These are phyloP conservation scores for Termitomyces titanicus DNA, from an alignment of 768 basidiomycete species.

Conservation along the genomic window DNA sequence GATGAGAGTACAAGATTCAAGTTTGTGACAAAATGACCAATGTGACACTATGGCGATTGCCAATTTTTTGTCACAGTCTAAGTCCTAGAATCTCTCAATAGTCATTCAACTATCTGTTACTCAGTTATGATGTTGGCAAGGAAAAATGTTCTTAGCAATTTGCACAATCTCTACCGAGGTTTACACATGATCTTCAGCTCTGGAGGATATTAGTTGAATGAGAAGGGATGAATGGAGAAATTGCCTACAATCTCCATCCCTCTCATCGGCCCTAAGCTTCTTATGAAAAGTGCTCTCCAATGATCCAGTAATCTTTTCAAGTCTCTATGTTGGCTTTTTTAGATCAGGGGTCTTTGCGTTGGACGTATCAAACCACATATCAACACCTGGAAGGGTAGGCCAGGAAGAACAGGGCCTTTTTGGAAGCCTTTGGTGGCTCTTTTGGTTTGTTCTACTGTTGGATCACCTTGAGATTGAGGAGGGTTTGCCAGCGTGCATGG, in stretches of 20 bases:
- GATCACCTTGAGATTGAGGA: constrained; percentile 95
- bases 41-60: constrained; percentile 12
- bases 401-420: constrained; percentile 96
- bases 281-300: constrained; percentile 70
- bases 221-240: background rate
- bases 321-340: constrained; percentile 44
- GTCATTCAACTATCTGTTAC: too few relatives aligned
- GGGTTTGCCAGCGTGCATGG: constrained; percentile 91
- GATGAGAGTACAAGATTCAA: constrained; percentile 8
- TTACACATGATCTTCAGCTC: too few relatives aligned
- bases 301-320: constrained; percentile 49
- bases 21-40: constrained; percentile 6
- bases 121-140: background rate
- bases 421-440: constrained; percentile 91
- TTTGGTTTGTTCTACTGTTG: constrained; percentile 97
- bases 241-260: constrained; percentile 65
- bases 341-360: constrained; percentile 33
- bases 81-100: too few relatives aligned
- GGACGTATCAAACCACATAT: constrained; percentile 69
- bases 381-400: constrained; percentile 88
- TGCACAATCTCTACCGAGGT: too few relatives aligned
- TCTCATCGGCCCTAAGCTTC: constrained; percentile 52
- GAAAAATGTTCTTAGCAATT: too few relatives aligned
- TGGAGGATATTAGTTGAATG: background rate
- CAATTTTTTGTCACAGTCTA: constrained; percentile 5